Conservation (phyloP, 768 basidiomycete genomes). For the Xerocomellus chrysenteron region DNA sequence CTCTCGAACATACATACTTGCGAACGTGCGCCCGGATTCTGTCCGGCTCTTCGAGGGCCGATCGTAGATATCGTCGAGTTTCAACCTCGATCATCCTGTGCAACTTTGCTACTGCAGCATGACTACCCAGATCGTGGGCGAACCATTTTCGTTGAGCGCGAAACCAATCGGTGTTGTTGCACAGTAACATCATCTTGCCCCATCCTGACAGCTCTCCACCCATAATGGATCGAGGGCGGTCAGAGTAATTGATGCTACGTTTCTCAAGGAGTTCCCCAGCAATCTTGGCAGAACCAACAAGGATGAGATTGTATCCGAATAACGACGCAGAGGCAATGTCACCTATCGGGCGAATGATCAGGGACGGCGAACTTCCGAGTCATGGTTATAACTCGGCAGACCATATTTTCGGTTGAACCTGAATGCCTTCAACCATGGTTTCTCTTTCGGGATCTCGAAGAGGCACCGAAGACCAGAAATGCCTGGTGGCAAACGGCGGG, state of each 20-base stretch:
- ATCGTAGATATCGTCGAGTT: too few species aligned
- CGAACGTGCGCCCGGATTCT: background rate
- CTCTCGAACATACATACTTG: too few species aligned
- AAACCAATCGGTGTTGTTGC: slow-evolving; percentile 10
- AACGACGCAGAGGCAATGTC: slow-evolving; percentile 14
- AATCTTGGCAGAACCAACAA: slow-evolving; percentile 42
- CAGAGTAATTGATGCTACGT: slow-evolving; percentile 41
- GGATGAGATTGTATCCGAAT: slow-evolving; percentile 36
- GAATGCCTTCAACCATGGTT: slow-evolving; percentile 12
- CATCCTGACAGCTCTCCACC: slow-evolving; percentile 19
- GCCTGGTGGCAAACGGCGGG: slow-evolving; percentile 15
- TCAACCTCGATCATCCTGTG: too few species aligned
- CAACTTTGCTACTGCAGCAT: background rate
- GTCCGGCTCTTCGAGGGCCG: background rate
- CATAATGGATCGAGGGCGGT: slow-evolving; percentile 18
- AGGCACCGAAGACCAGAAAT: slow-evolving; percentile 10
- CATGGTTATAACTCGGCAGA: background rate
- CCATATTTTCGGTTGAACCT: slow-evolving; percentile 14
- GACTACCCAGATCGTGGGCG: slow-evolving; percentile 15
- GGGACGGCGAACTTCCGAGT: background rate
- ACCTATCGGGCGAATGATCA: background rate
- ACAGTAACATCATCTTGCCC: slow-evolving; percentile 17
- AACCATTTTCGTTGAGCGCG: slow-evolving; percentile 16
- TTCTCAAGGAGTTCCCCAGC: slow-evolving; percentile 47
- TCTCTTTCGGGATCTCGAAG: slow-evolving; percentile 9